Evolutionary conservation across 2,329 filamentous ascomycete species (phyloP), one percentile per base, ranked within the genome.

Genomic region (Helotiales sp.): DNA sequence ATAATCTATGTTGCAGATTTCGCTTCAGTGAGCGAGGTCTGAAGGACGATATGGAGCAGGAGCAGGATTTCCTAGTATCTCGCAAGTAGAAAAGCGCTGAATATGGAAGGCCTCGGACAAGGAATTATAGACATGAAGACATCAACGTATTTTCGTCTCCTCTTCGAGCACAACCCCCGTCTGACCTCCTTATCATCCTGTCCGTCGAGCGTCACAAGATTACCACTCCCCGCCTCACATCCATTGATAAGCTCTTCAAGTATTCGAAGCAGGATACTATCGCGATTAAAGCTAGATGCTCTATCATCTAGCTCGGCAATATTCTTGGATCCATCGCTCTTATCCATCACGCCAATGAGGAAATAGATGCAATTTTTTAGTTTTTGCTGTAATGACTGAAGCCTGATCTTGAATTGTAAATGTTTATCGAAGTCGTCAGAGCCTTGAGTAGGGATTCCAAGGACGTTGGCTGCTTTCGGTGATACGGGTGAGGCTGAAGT

Each of bases 381-480:
- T n/a, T 30, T 38, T 19, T 38, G 30, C 25, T 52, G 22, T 5
- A 52, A n/a, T 12, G 22, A 24, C n/a, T 31, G 27, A 6, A 47
- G 30, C 17, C 46, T 25, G 27, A 48, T 8, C 12, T 31, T 33
- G 29, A 48, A 33, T n/a, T 48, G 25, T 5, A 48, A n/a, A 3
- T 48, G 25, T 17, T 31, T 17, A 10, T 48, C 46, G 17, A 15
- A 17, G 15, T 25, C 9, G 9, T 48, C 46, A 2, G 13, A 19
- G 10, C 31, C 27, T 19, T 31, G 15, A 2, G 8, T 8, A 24
- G 55, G 19, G 6, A 66, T 56, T 6, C 61, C 59, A 1, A 66
- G 57, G 1, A 54, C 49, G 9, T 36, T 29, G 0, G 61, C 65
- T 1, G 62, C 57, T 46, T 66, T 65, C 29, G 47, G 44, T 1